These are phyloP conservation scores for Solanum hybrid DNA, from an alignment of 305 asterid species.

Conservation along the genomic window DNA sequence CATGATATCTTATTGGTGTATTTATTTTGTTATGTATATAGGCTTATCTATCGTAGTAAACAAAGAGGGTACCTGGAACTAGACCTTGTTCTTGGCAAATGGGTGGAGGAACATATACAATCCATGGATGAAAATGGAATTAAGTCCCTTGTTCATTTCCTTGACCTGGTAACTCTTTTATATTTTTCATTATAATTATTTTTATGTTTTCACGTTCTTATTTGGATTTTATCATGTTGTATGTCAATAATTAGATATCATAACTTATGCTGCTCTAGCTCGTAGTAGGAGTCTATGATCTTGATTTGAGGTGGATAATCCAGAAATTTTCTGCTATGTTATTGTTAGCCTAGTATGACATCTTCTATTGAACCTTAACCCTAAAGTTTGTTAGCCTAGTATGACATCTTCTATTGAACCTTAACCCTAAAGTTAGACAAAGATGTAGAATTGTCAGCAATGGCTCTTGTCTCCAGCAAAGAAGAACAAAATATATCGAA, in stretches of 20 bases:
- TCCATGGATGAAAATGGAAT: constrained; percentile 66
- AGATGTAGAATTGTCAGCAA: neutral
- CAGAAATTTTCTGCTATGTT: neutral
- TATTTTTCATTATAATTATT: neutral
- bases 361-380: neutral
- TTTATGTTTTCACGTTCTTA: neutral
- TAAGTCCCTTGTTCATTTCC: constrained; percentile 60
- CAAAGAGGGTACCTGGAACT: constrained; percentile 89
- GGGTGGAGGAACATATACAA: constrained; percentile 78
- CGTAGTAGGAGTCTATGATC: neutral
- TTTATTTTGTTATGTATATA: constrained; percentile 11
- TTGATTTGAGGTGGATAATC: neutral
- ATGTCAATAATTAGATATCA: neutral
- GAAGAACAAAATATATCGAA: neutral
- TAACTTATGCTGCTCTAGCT: neutral
- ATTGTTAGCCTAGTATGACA: neutral
- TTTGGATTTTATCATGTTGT: neutral
- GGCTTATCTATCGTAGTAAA: constrained; percentile 77
- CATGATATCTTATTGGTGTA: neutral
- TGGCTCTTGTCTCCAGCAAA: neutral
- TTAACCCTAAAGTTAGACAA: neutral
- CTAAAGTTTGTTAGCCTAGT: neutral
- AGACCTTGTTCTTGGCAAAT: constrained; percentile 74
- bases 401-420: neutral
- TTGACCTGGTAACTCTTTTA: constrained; percentile 46